Base-by-base conservation (phyloP, 2,329 filamentous ascomycete species). In the Trichoderma asperellum region DNA sequence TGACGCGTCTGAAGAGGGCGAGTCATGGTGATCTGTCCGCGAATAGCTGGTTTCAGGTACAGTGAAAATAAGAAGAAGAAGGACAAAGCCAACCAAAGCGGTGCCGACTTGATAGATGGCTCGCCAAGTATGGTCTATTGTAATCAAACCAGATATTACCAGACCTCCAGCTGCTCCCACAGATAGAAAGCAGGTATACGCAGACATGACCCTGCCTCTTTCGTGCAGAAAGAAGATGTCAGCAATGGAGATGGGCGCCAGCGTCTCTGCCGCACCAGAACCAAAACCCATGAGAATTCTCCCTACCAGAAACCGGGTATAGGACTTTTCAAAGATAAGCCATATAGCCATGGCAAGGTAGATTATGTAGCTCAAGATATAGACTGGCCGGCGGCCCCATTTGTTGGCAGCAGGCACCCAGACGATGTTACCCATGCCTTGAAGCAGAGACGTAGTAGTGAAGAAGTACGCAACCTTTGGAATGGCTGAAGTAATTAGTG, bases 211-310 rank as follows among this genome's bases (percentile, higher is more conserved):
- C 1, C 79, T 76, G 1, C 85, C 85, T 63, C 86, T 79, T 73
- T 88, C 83, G 70, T 88, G 86, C 18, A 88, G 76, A 74, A 87
- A 88, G 76, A 87, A 88, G 35, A 87, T 76, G 71, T 88, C 86
- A 2, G 84, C 78, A 57, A 87, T 85, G 0, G 84, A 86, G 8
- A 85, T 77, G 0, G 85, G 85, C 1, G 83, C 82, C 57, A 84
- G 78, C 1, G 81, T 83, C 73, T 88, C 86, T 2, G 83, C 86
- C 8, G 85, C 83, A 1, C 86, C 86, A 0, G 85, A 80, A 1
- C 82, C 85, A 52, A 87, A 81, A 3, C 86, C 86, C 78, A 88
- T 80, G 12, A 87, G 69, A 32, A 86, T 84, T 5, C 86, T 79
- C 2, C 81, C 84, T 1, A 80, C 78, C 2, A 88, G 75, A 60